Evolutionary conservation across 75 land plant species (phyloP).

Genomic region (Picea glauca): DNA sequence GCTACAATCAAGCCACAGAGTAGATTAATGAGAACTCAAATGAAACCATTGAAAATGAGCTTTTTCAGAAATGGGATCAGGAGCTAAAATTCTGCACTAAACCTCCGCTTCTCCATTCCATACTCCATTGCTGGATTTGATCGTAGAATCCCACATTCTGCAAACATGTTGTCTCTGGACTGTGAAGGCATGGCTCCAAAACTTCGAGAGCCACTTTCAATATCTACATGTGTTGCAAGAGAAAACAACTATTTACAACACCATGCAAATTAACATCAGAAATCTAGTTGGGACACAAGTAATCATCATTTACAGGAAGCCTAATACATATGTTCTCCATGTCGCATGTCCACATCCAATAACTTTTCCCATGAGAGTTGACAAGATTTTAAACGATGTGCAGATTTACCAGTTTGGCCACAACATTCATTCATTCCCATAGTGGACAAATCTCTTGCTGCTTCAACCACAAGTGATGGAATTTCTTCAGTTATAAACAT

Average conservation of each 20-base stretch:
- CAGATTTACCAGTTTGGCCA: not conserved
- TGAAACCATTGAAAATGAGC: no score
- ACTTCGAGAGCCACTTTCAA: conserved; percentile 55
- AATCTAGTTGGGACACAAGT: no score
- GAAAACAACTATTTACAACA: conserved; percentile 25
- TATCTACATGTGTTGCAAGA: conserved; percentile 23
- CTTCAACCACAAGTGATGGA: conserved; percentile 49
- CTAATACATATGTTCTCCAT: no score
- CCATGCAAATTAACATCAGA: conserved; percentile 8
- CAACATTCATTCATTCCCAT: not conserved
- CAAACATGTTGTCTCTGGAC: conserved; percentile 39
- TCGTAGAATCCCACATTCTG: conserved; percentile 42
- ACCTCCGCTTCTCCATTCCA: no score
- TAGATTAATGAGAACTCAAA: no score
- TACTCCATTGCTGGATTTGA: conserved; percentile 6
- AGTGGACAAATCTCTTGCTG: conserved; percentile 34
- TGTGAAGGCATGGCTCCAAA: conserved; percentile 59
- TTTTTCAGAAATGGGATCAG: no score
- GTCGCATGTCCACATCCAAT: no score
- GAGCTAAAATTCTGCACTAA: no score
- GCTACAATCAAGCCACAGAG: no score
- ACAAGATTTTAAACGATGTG: no score
- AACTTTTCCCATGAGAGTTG: no score
- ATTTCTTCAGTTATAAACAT: conserved; percentile 58
- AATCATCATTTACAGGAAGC: no score